A percentile compares a stretch with the other conserved stretches of the same genome.
Evolutionary conservation across 139 green algal species (phyloP).

Genomic region (Picocystis salinarum): DNA sequence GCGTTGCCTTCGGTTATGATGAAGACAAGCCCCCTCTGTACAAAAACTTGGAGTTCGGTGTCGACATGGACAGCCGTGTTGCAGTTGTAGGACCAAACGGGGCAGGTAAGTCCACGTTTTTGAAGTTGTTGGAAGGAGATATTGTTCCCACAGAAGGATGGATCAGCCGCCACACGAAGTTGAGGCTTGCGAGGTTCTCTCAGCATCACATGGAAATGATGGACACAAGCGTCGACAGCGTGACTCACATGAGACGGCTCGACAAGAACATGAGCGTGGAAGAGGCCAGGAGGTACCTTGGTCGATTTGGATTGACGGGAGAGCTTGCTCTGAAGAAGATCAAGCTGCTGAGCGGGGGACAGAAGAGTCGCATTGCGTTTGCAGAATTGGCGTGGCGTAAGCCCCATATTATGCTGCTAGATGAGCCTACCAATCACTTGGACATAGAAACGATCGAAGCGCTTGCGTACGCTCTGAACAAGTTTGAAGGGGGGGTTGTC

Average conservation of each 20-base stretch:
- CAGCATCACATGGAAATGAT: constrained; percentile 94
- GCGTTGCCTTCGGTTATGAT: constrained; percentile 70
- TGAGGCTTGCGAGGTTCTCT: constrained; percentile 78
- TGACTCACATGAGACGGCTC: constrained; percentile 18
- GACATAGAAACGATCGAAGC: constrained; percentile 76
- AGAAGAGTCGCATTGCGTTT: constrained; percentile 81
- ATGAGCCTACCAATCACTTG: constrained; percentile 69
- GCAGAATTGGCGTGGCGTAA: constrained; percentile 60
- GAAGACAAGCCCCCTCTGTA: constrained; percentile 37
- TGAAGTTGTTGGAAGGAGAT: constrained; percentile 70
- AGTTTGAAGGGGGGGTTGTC: constrained; percentile 42
- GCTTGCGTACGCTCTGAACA: constrained; percentile 19
- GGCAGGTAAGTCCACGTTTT: constrained; percentile 81
- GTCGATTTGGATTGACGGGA: constrained; percentile 62
- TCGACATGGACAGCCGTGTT: constrained; percentile 81
- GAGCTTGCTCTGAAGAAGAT: constrained; percentile 75
- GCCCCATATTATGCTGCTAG: constrained; percentile 81
- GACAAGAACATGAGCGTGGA: constrained; percentile 27
- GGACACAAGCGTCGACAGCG: constrained; percentile 41
- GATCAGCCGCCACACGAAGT: constrained; percentile 84
- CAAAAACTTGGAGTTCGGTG: constrained; percentile 67
- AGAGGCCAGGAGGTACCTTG: constrained; percentile 47
- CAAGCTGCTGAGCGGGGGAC: constrained; percentile 77
- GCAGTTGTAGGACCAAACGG: constrained; percentile 85
- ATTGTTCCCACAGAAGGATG: constrained; percentile 71